Conservation (phyloP, 305 asterid genomes). For the Solanum hybrid region DNA sequence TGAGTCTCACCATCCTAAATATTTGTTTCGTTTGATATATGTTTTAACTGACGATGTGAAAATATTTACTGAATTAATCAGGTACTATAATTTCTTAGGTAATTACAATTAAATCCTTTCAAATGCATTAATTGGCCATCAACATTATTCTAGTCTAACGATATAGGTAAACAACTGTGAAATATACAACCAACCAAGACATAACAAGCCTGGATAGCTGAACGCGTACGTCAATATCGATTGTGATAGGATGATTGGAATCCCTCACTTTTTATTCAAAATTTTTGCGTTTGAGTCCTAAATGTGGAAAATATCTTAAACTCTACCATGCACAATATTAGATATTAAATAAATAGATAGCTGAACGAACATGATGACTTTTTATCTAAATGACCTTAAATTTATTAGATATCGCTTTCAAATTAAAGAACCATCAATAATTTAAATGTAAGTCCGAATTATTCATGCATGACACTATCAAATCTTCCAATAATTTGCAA, state of each 20-base stretch:
- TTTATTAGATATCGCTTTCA: neutral
- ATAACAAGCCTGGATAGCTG: neutral
- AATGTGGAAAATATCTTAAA: neutral
- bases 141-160: neutral
- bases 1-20: neutral
- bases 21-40: neutral
- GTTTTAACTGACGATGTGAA: neutral
- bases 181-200: neutral
- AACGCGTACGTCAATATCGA: neutral
- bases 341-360: neutral
- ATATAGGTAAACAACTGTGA: neutral
- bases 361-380: neutral
- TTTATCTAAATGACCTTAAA: neutral
- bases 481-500: neutral
- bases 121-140: neutral
- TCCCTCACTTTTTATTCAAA: neutral
- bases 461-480: neutral
- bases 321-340: neutral
- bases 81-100: neutral
- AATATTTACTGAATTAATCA: neutral
- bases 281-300: fast-evolving
- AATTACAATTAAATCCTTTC: neutral
- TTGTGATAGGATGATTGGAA: neutral
- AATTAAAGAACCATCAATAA: neutral
- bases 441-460: neutral